phyloP scores from a whole-genome alignment of 2,329 filamentous ascomycete species.

The Fusarium cyanostomum region DNA sequence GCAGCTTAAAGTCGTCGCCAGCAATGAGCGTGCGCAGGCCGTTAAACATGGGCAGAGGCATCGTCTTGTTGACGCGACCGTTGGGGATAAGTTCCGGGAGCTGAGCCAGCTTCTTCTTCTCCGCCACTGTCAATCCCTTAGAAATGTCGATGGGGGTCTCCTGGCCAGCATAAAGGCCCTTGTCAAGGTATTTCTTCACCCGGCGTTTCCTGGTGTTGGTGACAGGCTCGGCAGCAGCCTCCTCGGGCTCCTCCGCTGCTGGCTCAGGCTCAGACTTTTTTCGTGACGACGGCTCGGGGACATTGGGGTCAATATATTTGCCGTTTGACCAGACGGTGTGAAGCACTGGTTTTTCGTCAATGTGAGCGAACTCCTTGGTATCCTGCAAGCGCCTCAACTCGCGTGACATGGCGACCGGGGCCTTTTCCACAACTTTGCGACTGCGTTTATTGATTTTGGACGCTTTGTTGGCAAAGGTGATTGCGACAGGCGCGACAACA shows the following conservation, averaged over 20 bases:
- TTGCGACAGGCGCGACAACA: conserved; percentile 53
- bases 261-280: conserved; percentile 48
- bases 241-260: conserved; percentile 36
- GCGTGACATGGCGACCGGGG: conserved; percentile 59
- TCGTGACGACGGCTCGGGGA: conserved; percentile 50
- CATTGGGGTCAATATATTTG: conserved; percentile 64
- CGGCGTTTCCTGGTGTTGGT: conserved; percentile 55
- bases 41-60: conserved; percentile 83
- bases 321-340: conserved; percentile 73
- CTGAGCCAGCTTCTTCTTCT: conserved; percentile 62
- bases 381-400: conserved; percentile 69
- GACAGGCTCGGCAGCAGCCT: conserved; percentile 51
- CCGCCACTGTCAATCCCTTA: conserved; percentile 58
- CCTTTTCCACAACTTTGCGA: conserved; percentile 62
- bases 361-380: conserved; percentile 68
- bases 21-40: conserved; percentile 76
- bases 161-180: conserved; percentile 90
- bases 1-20: conserved; percentile 85
- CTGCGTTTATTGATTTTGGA: conserved; percentile 69
- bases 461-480: conserved; percentile 57
- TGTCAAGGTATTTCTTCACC: conserved; percentile 79
- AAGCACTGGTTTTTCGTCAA: conserved; percentile 66
- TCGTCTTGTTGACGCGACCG: conserved; percentile 61
- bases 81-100: conserved; percentile 58
- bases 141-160: conserved; percentile 59